Conservation (phyloP, 768 basidiomycete genomes). For the Trametes maxima region DNA sequence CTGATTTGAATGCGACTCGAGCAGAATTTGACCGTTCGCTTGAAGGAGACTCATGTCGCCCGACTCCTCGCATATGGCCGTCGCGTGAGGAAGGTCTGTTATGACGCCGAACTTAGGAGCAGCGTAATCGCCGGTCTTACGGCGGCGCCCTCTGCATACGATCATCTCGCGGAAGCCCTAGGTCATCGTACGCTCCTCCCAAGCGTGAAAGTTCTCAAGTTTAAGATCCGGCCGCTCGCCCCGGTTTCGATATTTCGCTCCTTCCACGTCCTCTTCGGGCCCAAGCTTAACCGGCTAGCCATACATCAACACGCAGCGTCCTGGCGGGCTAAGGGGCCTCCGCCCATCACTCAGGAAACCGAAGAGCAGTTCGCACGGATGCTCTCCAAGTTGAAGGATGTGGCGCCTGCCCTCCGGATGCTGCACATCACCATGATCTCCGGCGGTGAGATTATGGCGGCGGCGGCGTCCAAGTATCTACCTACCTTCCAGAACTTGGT, state of each 20-base stretch:
- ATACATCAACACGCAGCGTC: background rate
- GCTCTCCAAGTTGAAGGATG: background rate
- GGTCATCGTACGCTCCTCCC: background rate
- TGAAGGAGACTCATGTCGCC: no score
- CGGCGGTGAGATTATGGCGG: background rate
- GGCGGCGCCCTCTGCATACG: background rate
- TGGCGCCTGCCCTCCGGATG: background rate
- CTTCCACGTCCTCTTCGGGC: background rate
- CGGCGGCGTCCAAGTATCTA: no score
- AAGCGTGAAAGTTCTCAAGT: background rate
- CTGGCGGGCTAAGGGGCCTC: no score
- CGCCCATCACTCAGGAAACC: background rate
- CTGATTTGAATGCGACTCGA: no score
- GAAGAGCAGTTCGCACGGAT: background rate
- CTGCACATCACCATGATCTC: background rate
- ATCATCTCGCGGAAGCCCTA: background rate
- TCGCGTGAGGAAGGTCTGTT: background rate
- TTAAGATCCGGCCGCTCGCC: no score
- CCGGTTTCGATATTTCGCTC: background rate
- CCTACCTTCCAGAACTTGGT: no score
- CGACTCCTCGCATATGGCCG: background rate
- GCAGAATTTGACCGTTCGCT: no score
- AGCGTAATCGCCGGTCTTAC: no score
- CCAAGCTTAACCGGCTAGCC: background rate
- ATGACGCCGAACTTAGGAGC: background rate